A percentile compares a stretch with the other conserved stretches of the same genome.
These are phyloP conservation scores for Fraxinus greggii DNA, from an alignment of 305 asterid species.

Conservation along the genomic window DNA sequence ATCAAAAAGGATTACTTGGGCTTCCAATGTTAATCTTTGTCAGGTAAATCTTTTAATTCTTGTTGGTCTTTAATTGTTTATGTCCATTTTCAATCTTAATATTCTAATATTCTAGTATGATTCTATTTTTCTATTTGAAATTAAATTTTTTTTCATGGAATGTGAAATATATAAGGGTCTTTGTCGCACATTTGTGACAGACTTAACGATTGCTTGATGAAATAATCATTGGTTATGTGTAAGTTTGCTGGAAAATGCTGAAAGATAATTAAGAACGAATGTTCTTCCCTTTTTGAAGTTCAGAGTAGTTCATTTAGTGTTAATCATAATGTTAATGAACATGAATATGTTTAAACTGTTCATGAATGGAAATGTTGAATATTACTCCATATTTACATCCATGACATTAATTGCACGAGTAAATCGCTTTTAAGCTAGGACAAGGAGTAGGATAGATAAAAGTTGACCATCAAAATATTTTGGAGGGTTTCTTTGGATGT, in stretches of 20 bases:
- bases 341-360: neutral
- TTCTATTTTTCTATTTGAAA: neutral
- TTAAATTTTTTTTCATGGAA: neutral
- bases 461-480: neutral
- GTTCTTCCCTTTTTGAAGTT: neutral
- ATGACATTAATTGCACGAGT: neutral
- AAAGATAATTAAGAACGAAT: neutral
- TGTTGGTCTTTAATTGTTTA: conserved; percentile 1
- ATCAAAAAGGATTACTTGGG: conserved; percentile 87
- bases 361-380: neutral
- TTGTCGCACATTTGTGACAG: neutral
- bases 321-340: neutral
- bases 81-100: conserved; percentile 9
- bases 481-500: neutral
- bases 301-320: neutral
- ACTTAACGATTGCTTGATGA: neutral
- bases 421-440: neutral
- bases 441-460: neutral
- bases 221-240: neutral
- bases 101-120: neutral
- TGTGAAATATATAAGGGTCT: neutral
- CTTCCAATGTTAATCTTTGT: conserved; percentile 85
- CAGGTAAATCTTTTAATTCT: conserved; percentile 57
- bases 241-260: neutral
- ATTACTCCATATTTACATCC: neutral